Evolutionary conservation across 768 basidiomycete genomes (phyloP), one percentile per base, ranked within the genome.

Genomic region (Xanthoconium stramineum): DNA sequence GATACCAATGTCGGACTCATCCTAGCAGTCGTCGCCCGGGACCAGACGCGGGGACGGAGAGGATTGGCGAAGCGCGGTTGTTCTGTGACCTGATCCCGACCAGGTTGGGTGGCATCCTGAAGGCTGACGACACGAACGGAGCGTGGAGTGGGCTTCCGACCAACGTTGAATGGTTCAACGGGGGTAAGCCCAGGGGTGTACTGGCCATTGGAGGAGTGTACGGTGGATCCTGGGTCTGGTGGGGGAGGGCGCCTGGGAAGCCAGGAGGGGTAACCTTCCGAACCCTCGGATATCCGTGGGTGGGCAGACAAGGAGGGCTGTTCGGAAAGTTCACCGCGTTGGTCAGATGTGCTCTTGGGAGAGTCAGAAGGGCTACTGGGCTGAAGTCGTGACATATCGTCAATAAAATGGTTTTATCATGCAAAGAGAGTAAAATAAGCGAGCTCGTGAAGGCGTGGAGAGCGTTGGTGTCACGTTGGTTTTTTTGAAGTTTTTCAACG

Each of bases 181-280:
- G 73, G 71, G 9, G 73, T 68, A 7, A 71, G 65, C 12, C 69
- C 68, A 6, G 71, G 64, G 17, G 74, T 70, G 59, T 57, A 65
- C 61, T 61, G 68, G n/a, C 75, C 77, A 47, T 79, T 74, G 29
- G 80, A 82, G 8, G 82, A 83, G 56, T 83, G 83, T 53, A 88
- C 71, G 2, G 87, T 89, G 11, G 87, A 88, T 5, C 81, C 80
- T 4, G 91, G 91, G 9, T 82, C 83, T 0, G 91, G 91, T 1
- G 83, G 88, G 15, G 84, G 84, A 3, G 91, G 91, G 14, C 91
- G 80, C 56, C 76, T 82, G 17, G 91, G 91, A 2, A 93, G 83
- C 91, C 91, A 93, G 24, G 88, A 85, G 3, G 91, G 91, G 67
- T 93, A 93, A 14, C 85, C 85, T 61, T 89, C 88, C 17, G 80